Evolutionary conservation across 2,329 filamentous ascomycete species (phyloP).

Genomic region (Penicillium carneum): DNA sequence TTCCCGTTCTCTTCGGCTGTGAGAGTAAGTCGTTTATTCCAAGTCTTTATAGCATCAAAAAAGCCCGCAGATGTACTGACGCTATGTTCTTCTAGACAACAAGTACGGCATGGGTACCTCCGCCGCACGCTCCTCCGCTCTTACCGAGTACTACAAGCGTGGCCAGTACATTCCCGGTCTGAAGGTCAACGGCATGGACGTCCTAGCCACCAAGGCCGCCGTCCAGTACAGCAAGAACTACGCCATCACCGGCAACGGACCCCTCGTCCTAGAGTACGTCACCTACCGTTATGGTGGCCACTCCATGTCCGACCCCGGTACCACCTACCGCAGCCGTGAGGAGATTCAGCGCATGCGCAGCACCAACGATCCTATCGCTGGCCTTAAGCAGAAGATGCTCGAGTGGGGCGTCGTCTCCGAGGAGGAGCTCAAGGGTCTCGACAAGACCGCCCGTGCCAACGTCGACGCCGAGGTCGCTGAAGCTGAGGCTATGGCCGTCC

Average conservation of each 20-base stretch:
- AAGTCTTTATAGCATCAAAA: background rate
- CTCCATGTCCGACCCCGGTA: constrained; percentile 99
- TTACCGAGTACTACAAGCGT: constrained; percentile 99
- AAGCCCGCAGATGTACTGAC: background rate
- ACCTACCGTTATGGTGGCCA: constrained; percentile 99
- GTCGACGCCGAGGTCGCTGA: constrained; percentile 89
- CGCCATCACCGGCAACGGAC: constrained; percentile 82
- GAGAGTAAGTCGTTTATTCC: constrained; percentile 74
- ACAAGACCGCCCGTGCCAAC: constrained; percentile 86
- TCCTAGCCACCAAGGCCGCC: constrained; percentile 95
- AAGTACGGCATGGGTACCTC: constrained; percentile 99
- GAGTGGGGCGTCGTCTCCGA: constrained; percentile 92
- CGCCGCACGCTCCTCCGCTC: constrained; percentile 87
- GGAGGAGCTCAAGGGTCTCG: constrained; percentile 93
- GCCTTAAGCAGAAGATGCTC: constrained; percentile 95
- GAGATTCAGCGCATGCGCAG: constrained; percentile 99
- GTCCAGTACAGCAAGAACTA: constrained; percentile 93
- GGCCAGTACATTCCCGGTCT: constrained; percentile 99
- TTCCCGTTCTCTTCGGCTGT: constrained; percentile 94
- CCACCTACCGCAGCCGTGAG: constrained; percentile 98
- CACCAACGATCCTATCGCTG: constrained; percentile 97
- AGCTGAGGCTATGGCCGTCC: constrained; percentile 85
- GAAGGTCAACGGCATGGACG: constrained; percentile 99
- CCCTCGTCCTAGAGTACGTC: constrained; percentile 96
- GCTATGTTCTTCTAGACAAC: constrained; percentile 70